phyloP scores from a whole-genome alignment of 495 filamentous ascomycete species.

The Penicillium dipodomyicola region DNA sequence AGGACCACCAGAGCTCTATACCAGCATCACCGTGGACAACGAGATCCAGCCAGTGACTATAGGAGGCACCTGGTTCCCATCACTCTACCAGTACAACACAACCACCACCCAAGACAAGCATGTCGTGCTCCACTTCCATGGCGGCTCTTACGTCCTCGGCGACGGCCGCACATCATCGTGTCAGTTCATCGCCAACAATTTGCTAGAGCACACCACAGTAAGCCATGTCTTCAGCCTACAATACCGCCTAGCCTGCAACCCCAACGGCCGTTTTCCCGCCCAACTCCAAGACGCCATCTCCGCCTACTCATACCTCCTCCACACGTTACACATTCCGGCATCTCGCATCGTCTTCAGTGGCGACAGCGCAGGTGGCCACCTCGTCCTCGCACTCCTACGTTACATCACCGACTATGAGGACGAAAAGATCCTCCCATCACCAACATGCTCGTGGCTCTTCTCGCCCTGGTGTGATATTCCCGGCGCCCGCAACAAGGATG shows the following conservation, averaged over 20 bases:
- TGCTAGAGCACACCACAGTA: conserved; percentile 21
- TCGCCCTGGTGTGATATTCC: conserved; percentile 40
- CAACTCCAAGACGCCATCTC: conserved; percentile 47
- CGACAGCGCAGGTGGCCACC: conserved; percentile 45
- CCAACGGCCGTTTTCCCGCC: conserved; percentile 40
- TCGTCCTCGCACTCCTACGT: conserved; percentile 40
- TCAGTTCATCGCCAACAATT: conserved; percentile 28
- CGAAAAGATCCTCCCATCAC: conserved; percentile 15
- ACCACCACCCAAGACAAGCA: conserved; percentile 6
- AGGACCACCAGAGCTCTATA: conserved; percentile 21
- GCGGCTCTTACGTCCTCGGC: conserved; percentile 47
- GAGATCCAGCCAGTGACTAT: conserved; percentile 29
- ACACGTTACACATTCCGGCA: conserved; percentile 28
- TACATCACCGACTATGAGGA: conserved; percentile 16
- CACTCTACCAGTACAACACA: conserved; percentile 9
- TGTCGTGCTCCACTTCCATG: conserved; percentile 51
- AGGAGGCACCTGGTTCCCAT: conserved; percentile 39
- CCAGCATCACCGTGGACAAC: conserved; percentile 17
- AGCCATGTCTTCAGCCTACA: conserved; percentile 31
- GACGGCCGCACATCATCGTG: conserved; percentile 16
- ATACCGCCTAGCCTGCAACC: conserved; percentile 40
- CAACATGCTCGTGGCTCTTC: conserved; percentile 32
- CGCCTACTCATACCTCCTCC: conserved; percentile 37
- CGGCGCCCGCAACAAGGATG: conserved; percentile 3
- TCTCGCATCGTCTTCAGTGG: conserved; percentile 40